Evolutionary conservation across 305 asterid species (phyloP), one percentile per base, ranked within the genome.

Genomic region (Petunia hybrid): DNA sequence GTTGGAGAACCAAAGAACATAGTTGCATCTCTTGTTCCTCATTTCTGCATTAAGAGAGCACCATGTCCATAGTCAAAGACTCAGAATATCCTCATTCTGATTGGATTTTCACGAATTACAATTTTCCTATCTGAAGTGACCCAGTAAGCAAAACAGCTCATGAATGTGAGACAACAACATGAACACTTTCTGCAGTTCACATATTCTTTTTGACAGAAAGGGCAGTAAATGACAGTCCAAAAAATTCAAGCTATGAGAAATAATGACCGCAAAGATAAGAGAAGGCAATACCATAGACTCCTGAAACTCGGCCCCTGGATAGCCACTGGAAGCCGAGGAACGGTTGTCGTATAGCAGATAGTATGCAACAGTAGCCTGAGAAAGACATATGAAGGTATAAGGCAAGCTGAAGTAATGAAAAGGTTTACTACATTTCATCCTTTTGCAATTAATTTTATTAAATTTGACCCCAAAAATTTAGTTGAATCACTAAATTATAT

Each of bases 361-460:
- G 83, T 95, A 95, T 78, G 99, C 92, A 79, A 95, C 98, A 38
- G 99, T 95, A 80, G 96, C 97, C 98, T 95, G 90, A 85, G 62
- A 74, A 8, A 38, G 64, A 74, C 3, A 14, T 14, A 53, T 36
- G 79, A 31, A 81, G 68, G 46, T 77, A 79, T 22, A 76, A 76
- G 60, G 16, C 69, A 48, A 65, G 76, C 61, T 35, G 51, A 57
- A 67, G 60, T 53, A 53, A 73, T 36, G 8, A 51, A 51, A 51
- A 53, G 64, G 64, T 74, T 0, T 14, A 36, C 8, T 1, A 38
- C 2, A 74, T 9, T 60, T 31, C 64, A 51, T 36, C 36, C 46
- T 8, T 74, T 36, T 74, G 78, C 36, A 36, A 53, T 74, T 38
- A 36, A 51, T 13, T 73, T 51, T n/a, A 48, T 6, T 71, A 6